A percentile compares a stretch with the other conserved stretches of the same genome.
Conservation (phyloP, 1,284 basidiomycete genomes). For the Grifola frondosa region DNA sequence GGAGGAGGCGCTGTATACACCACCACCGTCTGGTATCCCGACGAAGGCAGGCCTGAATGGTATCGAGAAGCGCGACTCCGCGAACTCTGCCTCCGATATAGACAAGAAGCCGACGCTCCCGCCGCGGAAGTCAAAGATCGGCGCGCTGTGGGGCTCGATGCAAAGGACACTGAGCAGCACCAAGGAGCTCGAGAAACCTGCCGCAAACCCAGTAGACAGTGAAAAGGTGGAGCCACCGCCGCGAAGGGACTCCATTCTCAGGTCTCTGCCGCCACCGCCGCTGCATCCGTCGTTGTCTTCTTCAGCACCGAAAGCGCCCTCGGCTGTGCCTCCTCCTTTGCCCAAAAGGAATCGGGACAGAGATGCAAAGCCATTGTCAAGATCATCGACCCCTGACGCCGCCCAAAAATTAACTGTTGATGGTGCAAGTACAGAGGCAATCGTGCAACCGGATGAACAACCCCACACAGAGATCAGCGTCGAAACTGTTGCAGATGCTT, state of each 20-base stretch:
- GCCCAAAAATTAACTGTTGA: neutral
- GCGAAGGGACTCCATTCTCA: constrained; percentile 20
- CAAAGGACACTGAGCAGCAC: constrained; percentile 30
- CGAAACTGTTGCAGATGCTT: neutral
- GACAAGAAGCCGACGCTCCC: constrained; percentile 28
- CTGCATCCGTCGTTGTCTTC: constrained; percentile 36
- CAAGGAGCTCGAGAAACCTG: constrained; percentile 13
- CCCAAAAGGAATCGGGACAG: constrained; percentile 24
- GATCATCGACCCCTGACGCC: constrained; percentile 2
- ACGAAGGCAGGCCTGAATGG: constrained; percentile 19
- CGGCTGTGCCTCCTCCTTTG: constrained; percentile 20
- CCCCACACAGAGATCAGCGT: neutral
- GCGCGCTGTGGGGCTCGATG: constrained; percentile 36
- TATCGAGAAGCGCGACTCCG: constrained; percentile 18
- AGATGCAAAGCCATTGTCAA: constrained; percentile 1
- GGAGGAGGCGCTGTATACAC: constrained; percentile 60
- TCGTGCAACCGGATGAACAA: neutral
- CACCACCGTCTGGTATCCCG: constrained; percentile 29
- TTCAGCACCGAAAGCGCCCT: constrained; percentile 9
- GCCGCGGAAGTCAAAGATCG: constrained; percentile 32
- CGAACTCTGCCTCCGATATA: constrained; percentile 5
- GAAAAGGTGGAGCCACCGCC: constrained; percentile 18
- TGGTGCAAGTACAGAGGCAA: neutral
- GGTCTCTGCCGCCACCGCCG: constrained; percentile 36
- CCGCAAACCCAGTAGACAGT: constrained; percentile 8